phyloP scores from a whole-genome alignment of 2,329 filamentous ascomycete genomes.

The Aspergillus sergii region DNA sequence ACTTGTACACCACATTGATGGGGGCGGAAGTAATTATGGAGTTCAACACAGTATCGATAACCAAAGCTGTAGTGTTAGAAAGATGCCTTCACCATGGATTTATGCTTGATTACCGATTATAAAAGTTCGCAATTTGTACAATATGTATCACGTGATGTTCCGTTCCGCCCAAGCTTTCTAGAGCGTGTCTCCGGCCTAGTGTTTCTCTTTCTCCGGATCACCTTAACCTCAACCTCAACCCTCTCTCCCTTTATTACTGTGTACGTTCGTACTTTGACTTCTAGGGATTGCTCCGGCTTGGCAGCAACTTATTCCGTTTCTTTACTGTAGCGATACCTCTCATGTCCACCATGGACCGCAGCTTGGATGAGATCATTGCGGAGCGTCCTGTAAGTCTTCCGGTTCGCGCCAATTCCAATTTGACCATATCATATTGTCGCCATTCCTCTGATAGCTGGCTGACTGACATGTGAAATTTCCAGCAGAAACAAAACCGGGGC shows the following conservation, averaged over 20 bases:
- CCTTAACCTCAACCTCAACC: neutral
- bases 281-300: neutral
- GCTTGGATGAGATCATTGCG: conserved; percentile 65
- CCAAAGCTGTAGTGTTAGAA: neutral
- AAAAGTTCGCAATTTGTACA: neutral
- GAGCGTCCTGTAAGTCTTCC: conserved; percentile 57
- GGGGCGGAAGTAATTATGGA: neutral
- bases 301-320: neutral
- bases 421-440: neutral
- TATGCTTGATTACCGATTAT: too few species aligned
- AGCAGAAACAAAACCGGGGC: conserved; percentile 27
- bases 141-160: conserved; percentile 1
- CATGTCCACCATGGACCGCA: conserved; percentile 59
- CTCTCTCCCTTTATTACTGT: neutral
- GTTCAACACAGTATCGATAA: neutral
- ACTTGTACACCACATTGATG: neutral
- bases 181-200: neutral
- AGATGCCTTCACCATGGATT: neutral
- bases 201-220: conserved; percentile 1
- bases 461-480: conserved; percentile 17
- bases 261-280: neutral
- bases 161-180: neutral
- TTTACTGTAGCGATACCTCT: neutral
- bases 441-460: neutral
- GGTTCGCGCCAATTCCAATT: neutral